Conservation (phyloP, 2,329 filamentous ascomycete species). For the Venturia carpophila region DNA sequence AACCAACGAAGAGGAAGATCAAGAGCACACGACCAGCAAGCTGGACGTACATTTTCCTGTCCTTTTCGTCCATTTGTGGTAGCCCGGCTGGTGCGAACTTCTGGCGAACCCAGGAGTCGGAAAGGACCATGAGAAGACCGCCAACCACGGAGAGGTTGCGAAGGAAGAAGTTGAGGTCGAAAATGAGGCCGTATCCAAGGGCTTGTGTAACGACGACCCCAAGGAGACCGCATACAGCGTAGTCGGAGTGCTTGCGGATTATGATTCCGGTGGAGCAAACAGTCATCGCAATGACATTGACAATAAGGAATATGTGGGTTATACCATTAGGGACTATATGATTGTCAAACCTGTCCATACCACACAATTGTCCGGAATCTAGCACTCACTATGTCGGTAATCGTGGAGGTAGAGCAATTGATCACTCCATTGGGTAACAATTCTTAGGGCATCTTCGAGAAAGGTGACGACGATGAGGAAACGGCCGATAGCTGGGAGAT, state of each 20-base stretch:
- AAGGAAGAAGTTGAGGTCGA: slow-evolving; percentile 99
- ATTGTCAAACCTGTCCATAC: slow-evolving; percentile 4
- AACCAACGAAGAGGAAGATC: slow-evolving; percentile 96
- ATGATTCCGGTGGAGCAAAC: slow-evolving; percentile 80
- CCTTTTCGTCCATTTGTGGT: slow-evolving; percentile 93
- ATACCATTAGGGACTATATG: slow-evolving; percentile 72
- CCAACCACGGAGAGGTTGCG: slow-evolving; percentile 97
- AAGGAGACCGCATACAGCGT: slow-evolving; percentile 83
- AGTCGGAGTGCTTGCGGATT: slow-evolving; percentile 83
- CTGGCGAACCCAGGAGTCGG: slow-evolving; percentile 97
- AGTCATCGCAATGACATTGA: slow-evolving; percentile 85
- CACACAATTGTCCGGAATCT: background rate
- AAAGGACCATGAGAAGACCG: slow-evolving; percentile 93
- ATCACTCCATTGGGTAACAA: slow-evolving; percentile 95
- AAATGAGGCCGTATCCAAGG: slow-evolving; percentile 93
- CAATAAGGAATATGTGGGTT: slow-evolving; percentile 85
- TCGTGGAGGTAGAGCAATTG: slow-evolving; percentile 89
- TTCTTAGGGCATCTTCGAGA: slow-evolving; percentile 90
- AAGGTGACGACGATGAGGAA: slow-evolving; percentile 98
- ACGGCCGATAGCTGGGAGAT: slow-evolving; percentile 88
- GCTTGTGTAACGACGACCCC: slow-evolving; percentile 88
- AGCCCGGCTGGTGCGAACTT: slow-evolving; percentile 92
- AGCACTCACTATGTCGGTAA: slow-evolving; percentile 77
- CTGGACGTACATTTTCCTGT: slow-evolving; percentile 99
- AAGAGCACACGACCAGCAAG: slow-evolving; percentile 88